These are phyloP conservation scores for Colletotrichum shisoi DNA, from an alignment of 2,329 filamentous ascomycete species.

Conservation along the genomic window DNA sequence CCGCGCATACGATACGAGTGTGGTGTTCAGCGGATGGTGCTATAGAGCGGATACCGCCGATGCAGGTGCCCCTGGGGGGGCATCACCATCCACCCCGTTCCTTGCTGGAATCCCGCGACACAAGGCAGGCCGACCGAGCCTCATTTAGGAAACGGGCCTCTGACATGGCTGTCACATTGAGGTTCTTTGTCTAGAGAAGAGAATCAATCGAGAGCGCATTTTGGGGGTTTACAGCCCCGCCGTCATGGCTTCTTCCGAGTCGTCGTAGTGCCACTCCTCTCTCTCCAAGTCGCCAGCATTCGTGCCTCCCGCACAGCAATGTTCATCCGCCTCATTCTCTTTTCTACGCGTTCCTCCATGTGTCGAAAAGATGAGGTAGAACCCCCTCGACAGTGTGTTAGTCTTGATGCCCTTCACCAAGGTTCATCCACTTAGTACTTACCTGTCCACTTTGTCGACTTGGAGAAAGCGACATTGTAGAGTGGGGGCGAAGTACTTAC, in stretches of 20 bases:
- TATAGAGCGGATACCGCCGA: not conserved
- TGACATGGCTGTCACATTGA: constrained; percentile 12
- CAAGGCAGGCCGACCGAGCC: constrained; percentile 12
- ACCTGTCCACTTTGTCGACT: no score
- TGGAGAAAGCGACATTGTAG: not conserved
- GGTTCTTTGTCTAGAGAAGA: not conserved
- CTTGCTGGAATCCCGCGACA: not conserved
- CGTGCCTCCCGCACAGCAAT: not conserved
- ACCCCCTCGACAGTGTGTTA: no score
- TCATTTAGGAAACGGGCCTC: not conserved
- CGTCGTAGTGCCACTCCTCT: not conserved
- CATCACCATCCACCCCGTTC: not conserved
- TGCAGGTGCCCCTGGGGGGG: not conserved
- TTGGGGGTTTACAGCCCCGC: not conserved
- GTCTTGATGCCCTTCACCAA: not conserved
- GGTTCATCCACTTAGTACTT: no score
- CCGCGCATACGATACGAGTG: not conserved
- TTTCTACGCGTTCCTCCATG: not conserved
- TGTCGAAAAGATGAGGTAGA: no score
- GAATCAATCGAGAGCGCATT: not conserved
- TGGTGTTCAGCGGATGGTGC: not conserved
- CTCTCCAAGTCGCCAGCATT: not conserved
- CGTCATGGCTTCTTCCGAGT: not conserved
- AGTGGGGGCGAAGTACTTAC: no score
- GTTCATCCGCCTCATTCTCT: not conserved